These are phyloP conservation scores for Mycena polygramma DNA, from an alignment of 768 basidiomycete species.

Conservation along the genomic window DNA sequence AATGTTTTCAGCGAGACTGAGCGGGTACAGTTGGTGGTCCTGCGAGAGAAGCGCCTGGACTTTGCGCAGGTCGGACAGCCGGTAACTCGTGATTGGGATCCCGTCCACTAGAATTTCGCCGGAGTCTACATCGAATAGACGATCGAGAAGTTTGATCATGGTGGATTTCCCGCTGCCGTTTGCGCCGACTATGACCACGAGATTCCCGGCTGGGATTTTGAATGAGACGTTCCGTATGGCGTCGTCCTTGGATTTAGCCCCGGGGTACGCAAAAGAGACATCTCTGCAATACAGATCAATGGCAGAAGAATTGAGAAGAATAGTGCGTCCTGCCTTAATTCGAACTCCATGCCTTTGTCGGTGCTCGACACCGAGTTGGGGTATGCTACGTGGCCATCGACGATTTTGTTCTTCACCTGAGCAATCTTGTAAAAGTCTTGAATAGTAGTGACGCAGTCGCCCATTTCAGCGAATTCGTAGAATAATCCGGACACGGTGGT, in stretches of 20 bases:
- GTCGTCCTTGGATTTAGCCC: slow-evolving; percentile 26
- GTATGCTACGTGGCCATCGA: slow-evolving; percentile 42
- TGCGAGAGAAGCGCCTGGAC: slow-evolving; percentile 53
- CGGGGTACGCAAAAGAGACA: slow-evolving; percentile 54
- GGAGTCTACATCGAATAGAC: slow-evolving; percentile 46
- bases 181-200: slow-evolving; percentile 51
- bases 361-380: slow-evolving; percentile 35
- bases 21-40: slow-evolving; percentile 50
- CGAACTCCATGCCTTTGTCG: slow-evolving; percentile 28
- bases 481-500: slow-evolving; percentile 28
- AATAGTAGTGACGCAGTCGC: slow-evolving; percentile 28
- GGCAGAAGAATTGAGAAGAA: background rate
- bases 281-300: slow-evolving; percentile 40
- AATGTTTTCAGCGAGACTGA: slow-evolving; percentile 55
- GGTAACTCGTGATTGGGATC: slow-evolving; percentile 45
- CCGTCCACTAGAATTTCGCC: slow-evolving; percentile 51
- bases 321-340: slow-evolving; percentile 6
- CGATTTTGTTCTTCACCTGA: slow-evolving; percentile 40
- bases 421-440: slow-evolving; percentile 38
- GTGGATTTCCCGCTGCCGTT: slow-evolving; percentile 53
- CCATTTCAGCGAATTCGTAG: background rate
- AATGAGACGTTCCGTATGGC: slow-evolving; percentile 45
- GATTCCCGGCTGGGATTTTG: slow-evolving; percentile 43
- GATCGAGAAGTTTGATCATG: slow-evolving; percentile 48
- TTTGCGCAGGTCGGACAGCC: slow-evolving; percentile 44